A percentile compares a stretch with the other conserved stretches of the same genome.
phyloP scores from a whole-genome alignment of 768 basidiomycete genomes.

The Galerina sulciceps region DNA sequence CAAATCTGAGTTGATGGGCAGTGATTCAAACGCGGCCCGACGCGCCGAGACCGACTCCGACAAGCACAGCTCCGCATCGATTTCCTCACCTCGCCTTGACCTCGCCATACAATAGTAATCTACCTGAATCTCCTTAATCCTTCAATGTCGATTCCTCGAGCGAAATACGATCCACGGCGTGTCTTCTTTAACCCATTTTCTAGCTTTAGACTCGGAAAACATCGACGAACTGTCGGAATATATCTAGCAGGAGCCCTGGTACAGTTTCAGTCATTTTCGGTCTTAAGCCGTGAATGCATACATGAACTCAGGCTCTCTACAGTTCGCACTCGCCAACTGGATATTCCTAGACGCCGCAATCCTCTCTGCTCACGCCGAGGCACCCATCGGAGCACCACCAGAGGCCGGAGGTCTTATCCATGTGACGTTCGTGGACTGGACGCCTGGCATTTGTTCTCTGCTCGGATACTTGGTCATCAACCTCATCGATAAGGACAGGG shows the following conservation, averaged over 20 bases:
- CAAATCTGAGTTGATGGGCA: too few relatives aligned
- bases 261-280: constrained; percentile 35
- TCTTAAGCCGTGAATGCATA: not conserved
- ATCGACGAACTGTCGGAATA: constrained; percentile 85
- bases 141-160: constrained; percentile 65
- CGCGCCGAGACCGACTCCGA: too few relatives aligned
- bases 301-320: not conserved
- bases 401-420: constrained; percentile 67
- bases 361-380: constrained; percentile 82
- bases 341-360: constrained; percentile 93
- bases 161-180: constrained; percentile 83
- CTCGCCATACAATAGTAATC: constrained; percentile 8
- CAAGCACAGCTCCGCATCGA: too few relatives aligned
- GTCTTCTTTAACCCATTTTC: constrained; percentile 91
- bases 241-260: constrained; percentile 93
- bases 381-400: constrained; percentile 69
- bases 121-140: not conserved
- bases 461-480: constrained; percentile 93
- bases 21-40: too few relatives aligned
- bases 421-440: constrained; percentile 94
- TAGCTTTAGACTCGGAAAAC: constrained; percentile 70
- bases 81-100: constrained; percentile 20
- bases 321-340: constrained; percentile 98
- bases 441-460: constrained; percentile 91
- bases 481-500: constrained; percentile 91